These are phyloP conservation scores for Symbiodinium natans DNA, from an alignment of 73 alveolate species.

Conservation along the genomic window DNA sequence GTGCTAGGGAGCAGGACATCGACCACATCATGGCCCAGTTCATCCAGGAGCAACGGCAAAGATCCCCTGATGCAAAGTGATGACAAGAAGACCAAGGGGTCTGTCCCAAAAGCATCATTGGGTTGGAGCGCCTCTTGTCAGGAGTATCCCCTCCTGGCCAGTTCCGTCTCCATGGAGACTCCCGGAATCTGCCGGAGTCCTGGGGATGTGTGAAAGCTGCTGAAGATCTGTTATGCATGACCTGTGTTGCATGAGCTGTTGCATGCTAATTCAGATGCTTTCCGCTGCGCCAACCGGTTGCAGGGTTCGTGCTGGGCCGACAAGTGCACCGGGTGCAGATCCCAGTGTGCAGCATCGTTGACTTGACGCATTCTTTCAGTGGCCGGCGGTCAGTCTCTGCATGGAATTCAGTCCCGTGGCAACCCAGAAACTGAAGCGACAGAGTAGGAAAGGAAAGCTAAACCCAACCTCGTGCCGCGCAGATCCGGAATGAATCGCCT, in stretches of 20 bases:
- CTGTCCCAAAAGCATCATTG: background rate
- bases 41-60: background rate
- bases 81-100: background rate
- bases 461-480: background rate
- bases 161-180: slow-evolving; percentile 23
- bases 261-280: too few species aligned
- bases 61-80: background rate
- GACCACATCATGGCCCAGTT: slow-evolving; percentile 54
- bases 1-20: slow-evolving; percentile 30
- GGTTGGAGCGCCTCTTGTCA: background rate
- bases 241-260: too few species aligned
- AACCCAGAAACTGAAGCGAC: too few species aligned
- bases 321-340: too few species aligned
- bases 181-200: background rate
- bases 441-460: too few species aligned
- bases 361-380: too few species aligned
- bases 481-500: background rate
- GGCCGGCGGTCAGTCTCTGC: too few species aligned
- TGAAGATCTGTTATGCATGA: too few species aligned
- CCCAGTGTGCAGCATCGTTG: too few species aligned
- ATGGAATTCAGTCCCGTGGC: too few species aligned
- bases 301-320: background rate
- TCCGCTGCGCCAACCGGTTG: too few species aligned
- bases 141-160: slow-evolving; percentile 40
- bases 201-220: too few species aligned